Evolutionary conservation across 202 grass and related monocot species (phyloP).

Genomic region (Hordeum pubiflorum): DNA sequence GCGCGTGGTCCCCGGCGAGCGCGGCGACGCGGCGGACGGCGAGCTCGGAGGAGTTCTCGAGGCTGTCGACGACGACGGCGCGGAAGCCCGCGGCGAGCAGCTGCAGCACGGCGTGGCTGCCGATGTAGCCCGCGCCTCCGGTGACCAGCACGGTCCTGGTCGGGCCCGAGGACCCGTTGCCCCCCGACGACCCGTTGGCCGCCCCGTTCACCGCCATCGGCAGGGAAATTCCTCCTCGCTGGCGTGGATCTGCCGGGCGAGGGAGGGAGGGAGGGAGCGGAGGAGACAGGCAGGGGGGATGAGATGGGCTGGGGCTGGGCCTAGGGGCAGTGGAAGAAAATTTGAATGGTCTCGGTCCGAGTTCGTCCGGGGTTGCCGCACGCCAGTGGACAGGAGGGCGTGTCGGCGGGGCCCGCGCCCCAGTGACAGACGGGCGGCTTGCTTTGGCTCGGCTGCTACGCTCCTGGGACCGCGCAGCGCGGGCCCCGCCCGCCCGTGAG

Average conservation of each 20-base stretch:
- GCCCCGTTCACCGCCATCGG: background rate
- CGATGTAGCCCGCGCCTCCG: conserved; percentile 81
- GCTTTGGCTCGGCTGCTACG: background rate
- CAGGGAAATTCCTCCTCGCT: background rate
- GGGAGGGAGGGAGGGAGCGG: background rate
- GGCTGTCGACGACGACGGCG: conserved; percentile 67
- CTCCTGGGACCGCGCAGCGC: background rate
- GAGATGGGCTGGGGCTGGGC: background rate
- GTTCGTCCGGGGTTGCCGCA: conserved; percentile 21
- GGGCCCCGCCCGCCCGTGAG: background rate
- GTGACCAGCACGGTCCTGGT: conserved; percentile 63
- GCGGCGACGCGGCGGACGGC: conserved; percentile 46
- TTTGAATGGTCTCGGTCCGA: conserved; percentile 31
- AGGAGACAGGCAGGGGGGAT: background rate
- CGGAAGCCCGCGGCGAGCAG: conserved; percentile 56
- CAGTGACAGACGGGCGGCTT: background rate
- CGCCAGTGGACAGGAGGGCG: conserved; percentile 24
- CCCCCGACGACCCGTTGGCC: background rate
- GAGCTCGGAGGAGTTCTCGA: conserved; percentile 61
- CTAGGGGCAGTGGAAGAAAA: conserved; percentile 9
- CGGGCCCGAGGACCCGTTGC: background rate
- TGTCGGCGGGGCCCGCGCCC: conserved; percentile 17
- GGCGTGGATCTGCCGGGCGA: conserved; percentile 21
- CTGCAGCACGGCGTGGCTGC: conserved; percentile 86
- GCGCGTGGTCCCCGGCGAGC: conserved; percentile 47